Conservation (phyloP, 2,329 filamentous ascomycete species). For the Myriosclerotinia duriaeana region DNA sequence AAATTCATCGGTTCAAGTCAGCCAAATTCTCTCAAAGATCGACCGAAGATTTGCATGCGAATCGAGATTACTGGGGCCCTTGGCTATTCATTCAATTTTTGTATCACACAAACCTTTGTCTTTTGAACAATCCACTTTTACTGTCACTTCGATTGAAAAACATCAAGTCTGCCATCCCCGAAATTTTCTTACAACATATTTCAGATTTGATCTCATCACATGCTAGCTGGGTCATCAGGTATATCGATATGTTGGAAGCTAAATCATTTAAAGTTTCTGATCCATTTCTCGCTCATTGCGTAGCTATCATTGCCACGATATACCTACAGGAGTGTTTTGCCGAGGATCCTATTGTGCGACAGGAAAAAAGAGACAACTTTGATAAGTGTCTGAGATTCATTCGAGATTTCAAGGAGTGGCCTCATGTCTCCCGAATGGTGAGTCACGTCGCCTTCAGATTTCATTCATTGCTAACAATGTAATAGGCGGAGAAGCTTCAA, state of each 20-base stretch:
- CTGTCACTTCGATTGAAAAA: constrained; percentile 53
- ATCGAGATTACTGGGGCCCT: constrained; percentile 53
- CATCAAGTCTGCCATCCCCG: constrained; percentile 52
- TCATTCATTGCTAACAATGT: not conserved
- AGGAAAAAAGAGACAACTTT: constrained; percentile 47
- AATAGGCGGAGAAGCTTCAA: constrained; percentile 47
- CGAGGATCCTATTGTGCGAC: constrained; percentile 39
- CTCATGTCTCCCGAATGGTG: constrained; percentile 48
- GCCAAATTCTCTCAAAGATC: constrained; percentile 48
- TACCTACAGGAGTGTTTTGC: constrained; percentile 55
- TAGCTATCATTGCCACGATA: constrained; percentile 54
- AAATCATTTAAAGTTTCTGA: constrained; percentile 49
- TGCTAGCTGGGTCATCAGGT: constrained; percentile 54
- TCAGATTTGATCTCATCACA: constrained; percentile 53
- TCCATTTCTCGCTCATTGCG: constrained; percentile 50
- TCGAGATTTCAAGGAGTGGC: constrained; percentile 46
- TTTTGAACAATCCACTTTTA: constrained; percentile 55
- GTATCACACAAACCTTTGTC: constrained; percentile 53
- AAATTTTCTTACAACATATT: constrained; percentile 55
- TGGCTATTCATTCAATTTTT: constrained; percentile 54
- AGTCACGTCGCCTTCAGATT: constrained; percentile 13
- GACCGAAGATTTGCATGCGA: constrained; percentile 45
- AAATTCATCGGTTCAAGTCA: constrained; percentile 51
- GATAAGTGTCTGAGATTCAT: constrained; percentile 48
- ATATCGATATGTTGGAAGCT: constrained; percentile 49